These are phyloP conservation scores for Boletus vinaceobasis DNA, from an alignment of 768 basidiomycete species.

Conservation along the genomic window DNA sequence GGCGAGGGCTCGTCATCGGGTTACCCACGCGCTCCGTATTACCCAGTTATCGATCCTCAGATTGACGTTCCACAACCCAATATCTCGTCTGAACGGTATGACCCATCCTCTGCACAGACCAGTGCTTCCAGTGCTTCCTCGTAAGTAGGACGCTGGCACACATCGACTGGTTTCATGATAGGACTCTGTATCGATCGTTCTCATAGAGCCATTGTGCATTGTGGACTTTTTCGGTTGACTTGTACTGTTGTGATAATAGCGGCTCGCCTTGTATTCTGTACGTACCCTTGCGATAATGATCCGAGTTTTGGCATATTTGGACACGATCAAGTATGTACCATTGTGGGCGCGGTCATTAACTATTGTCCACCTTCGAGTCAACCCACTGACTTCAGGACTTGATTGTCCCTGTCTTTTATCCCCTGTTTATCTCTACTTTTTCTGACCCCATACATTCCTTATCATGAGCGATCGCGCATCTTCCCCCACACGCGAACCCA, in stretches of 20 bases:
- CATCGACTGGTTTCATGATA: not conserved
- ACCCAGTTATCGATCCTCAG: slow-evolving; percentile 40
- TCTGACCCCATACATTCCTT: slow-evolving; percentile 28
- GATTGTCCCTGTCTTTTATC: slow-evolving; percentile 8
- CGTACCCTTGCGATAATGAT: slow-evolving; percentile 3
- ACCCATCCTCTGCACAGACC: slow-evolving; percentile 20
- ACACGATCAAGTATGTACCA: not conserved
- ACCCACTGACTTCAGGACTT: slow-evolving; percentile 4
- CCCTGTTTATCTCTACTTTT: slow-evolving; percentile 7
- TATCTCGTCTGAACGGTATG: slow-evolving; percentile 34
- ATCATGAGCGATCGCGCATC: slow-evolving; percentile 27
- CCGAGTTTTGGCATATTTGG: slow-evolving; percentile 28
- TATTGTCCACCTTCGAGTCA: not conserved
- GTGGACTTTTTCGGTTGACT: not conserved
- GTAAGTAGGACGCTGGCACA: slow-evolving; percentile 4
- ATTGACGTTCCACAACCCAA: slow-evolving; percentile 30
- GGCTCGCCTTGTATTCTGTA: slow-evolving; percentile 5
- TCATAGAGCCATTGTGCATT: not conserved
- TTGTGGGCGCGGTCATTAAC: slow-evolving; percentile 1
- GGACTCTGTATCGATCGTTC: not conserved
- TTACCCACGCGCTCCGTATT: slow-evolving; percentile 32
- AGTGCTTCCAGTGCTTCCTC: slow-evolving; percentile 8
- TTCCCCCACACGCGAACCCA: not conserved
- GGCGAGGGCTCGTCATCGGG: slow-evolving; percentile 26
- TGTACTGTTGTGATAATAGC: not conserved